A percentile compares a stretch with the other conserved stretches of the same genome.
Evolutionary conservation across 2,329 filamentous ascomycete species (phyloP).

Genomic region (Dactylellina sp.): DNA sequence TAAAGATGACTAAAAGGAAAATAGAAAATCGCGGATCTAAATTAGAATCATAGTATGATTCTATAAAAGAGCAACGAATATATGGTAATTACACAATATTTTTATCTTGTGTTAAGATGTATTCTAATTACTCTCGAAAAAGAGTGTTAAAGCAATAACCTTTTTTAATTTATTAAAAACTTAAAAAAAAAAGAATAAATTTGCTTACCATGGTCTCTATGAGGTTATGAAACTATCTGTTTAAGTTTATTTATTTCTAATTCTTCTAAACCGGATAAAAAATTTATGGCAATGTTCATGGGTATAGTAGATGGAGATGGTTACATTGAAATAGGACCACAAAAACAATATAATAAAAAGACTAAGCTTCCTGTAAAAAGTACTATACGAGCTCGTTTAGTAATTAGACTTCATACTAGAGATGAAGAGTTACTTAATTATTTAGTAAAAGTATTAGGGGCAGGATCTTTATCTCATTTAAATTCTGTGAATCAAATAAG

Average conservation of each 20-base stretch:
- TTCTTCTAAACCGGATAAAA: slow-evolving; percentile 11
- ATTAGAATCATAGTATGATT: background rate
- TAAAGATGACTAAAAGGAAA: slow-evolving; percentile 21
- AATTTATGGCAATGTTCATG: slow-evolving; percentile 13
- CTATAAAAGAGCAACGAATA: slow-evolving; percentile 12
- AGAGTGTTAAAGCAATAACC: slow-evolving; percentile 5
- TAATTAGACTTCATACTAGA: slow-evolving; percentile 13
- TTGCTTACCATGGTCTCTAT: slow-evolving; percentile 10
- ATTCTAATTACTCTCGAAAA: background rate
- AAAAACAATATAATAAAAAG: slow-evolving; percentile 12
- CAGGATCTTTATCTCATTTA: slow-evolving; percentile 13
- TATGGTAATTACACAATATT: slow-evolving; percentile 5
- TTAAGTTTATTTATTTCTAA: slow-evolving; percentile 11
- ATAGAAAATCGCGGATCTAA: slow-evolving; percentile 5
- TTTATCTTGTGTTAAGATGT: slow-evolving; percentile 6
- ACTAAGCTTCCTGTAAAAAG: slow-evolving; percentile 12
- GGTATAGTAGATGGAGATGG: slow-evolving; percentile 10
- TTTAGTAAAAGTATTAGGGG: slow-evolving; percentile 10
- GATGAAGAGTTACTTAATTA: slow-evolving; percentile 11
- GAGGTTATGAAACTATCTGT: slow-evolving; percentile 9
- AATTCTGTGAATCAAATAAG: slow-evolving; percentile 12
- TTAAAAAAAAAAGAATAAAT: slow-evolving; percentile 4
- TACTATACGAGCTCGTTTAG: slow-evolving; percentile 12
- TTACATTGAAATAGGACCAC: slow-evolving; percentile 11
- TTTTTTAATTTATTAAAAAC: slow-evolving; percentile 3